Conservation (phyloP, 169 alveolate genomes). For the Babesia divergens region DNA sequence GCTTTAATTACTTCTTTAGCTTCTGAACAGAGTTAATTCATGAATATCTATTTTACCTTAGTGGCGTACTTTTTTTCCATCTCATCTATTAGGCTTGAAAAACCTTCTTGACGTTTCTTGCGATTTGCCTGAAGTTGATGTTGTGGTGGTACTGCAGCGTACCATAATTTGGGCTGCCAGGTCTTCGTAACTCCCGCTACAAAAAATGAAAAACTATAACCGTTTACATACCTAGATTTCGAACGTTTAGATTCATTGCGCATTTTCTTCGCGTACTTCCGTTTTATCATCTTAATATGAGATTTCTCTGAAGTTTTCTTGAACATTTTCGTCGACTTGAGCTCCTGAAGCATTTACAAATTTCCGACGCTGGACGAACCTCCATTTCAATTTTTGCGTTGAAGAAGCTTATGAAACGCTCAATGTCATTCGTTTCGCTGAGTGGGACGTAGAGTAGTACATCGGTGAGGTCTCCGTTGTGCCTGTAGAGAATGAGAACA, state of each 20-base stretch:
- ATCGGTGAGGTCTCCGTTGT: conserved; percentile 66
- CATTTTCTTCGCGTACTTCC: conserved; percentile 35
- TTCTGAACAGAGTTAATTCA: conserved; percentile 1
- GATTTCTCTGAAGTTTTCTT: conserved; percentile 21
- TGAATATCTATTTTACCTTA: background rate
- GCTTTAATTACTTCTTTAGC: conserved; percentile 30
- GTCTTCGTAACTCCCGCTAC: conserved; percentile 41
- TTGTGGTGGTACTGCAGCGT: background rate
- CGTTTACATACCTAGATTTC: conserved; percentile 12
- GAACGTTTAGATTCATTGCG: conserved; percentile 20
- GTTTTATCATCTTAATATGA: conserved; percentile 18
- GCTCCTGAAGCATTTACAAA: conserved; percentile 11
- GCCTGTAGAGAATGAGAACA: conserved; percentile 1
- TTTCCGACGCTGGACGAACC: conserved; percentile 5
- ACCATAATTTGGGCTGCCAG: conserved; percentile 63
- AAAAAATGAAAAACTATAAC: too few relatives aligned
- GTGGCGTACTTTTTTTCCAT: conserved; percentile 40
- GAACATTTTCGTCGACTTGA: conserved; percentile 42
- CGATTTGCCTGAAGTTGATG: conserved; percentile 43
- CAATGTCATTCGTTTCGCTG: conserved; percentile 65
- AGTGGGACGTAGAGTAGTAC: conserved; percentile 67
- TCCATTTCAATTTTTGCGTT: conserved; percentile 41
- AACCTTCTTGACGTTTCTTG: conserved; percentile 33
- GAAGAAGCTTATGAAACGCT: conserved; percentile 58
- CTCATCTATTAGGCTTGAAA: conserved; percentile 37